Base-by-base conservation (phyloP, 805 yeast species). In the Myxozyma lipomycoides region DNA sequence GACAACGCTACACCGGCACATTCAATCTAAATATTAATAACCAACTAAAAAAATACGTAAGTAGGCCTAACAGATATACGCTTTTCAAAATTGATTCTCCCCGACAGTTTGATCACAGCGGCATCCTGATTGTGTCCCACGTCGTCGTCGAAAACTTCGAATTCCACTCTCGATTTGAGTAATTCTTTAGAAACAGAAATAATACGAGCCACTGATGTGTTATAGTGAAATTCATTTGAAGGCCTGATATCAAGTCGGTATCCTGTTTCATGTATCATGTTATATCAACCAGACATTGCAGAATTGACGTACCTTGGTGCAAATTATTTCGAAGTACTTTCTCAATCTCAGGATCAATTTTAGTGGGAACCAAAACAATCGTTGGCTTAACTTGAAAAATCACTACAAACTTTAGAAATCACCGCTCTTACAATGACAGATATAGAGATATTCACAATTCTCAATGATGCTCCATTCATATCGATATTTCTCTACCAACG, bases 1-100 rank as follows among this genome's bases (percentile, higher is more conserved):
- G 53, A 24, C 12, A 55, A 18, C 3, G 47, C 56, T 3, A 54
- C 56, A 2, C 59, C 56, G 15, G 54, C 56, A 28, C 59, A 55
- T 9, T 52, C 59, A 41, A 54, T 34, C 56, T 52, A 37, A 10
- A 15, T 18, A 12, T n/a, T 18, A 21, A 26, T 38, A 18, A 2
- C 17, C 10, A 17, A 7, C 32, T 12, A 9, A 24, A 22, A 21
- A 39, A 2, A 15, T 7, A 3, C 28, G 12, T 2, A 39, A 12
- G 12, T 3, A 2, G 10, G 10, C 9, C 44, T 24, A 26, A 51
- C 55, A 17, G 56, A 48, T 7, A 52, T 46, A 26, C 44, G 47
- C 34, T 49, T 52, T 12, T 52, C 56, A n/a, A 48, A 22, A 22
- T 49, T 45, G 21, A 52, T 39, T 15, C 51, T 25, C n/a, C 51